Percentiles rank a stretch among this genome's conserved stretches.
Conservation (phyloP, 768 basidiomycete genomes). For the Panus rudis region DNA sequence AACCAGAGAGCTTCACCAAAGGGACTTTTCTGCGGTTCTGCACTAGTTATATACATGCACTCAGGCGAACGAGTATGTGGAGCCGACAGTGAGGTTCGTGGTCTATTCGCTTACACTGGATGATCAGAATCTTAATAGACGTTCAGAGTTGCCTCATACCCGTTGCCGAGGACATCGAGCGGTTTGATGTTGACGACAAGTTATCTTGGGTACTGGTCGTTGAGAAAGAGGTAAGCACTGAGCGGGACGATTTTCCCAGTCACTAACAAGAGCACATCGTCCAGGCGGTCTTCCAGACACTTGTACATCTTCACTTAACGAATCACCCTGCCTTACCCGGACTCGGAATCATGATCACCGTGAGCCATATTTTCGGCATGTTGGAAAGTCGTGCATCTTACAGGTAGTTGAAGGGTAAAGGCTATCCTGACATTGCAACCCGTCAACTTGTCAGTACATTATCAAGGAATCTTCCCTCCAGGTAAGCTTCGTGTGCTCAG, state of each 20-base stretch:
- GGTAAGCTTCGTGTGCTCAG: constrained; percentile 32
- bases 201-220: constrained; percentile 78
- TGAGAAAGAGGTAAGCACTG: constrained; percentile 77
- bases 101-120: background rate
- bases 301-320: constrained; percentile 54
- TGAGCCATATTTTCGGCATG: constrained; percentile 23
- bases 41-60: constrained; percentile 49
- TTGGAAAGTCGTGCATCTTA: background rate
- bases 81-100: constrained; percentile 53
- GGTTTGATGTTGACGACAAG: constrained; percentile 46
- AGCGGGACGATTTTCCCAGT: no score
- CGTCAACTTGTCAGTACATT: constrained; percentile 75
- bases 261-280: background rate
- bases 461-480: constrained; percentile 52
- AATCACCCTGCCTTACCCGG: constrained; percentile 45
- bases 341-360: constrained; percentile 73
- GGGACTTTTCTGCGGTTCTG: constrained; percentile 73
- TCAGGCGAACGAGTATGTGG: constrained; percentile 44
- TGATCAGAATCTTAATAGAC: background rate
- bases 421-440: constrained; percentile 92
- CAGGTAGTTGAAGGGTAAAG: constrained; percentile 66
- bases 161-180: constrained; percentile 59
- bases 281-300: constrained; percentile 91
- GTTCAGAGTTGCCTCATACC: constrained; percentile 72
- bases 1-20: constrained; percentile 80